Base-by-base conservation (phyloP, 495 filamentous ascomycete genomes). In the Friedmanniomyces simplex region DNA sequence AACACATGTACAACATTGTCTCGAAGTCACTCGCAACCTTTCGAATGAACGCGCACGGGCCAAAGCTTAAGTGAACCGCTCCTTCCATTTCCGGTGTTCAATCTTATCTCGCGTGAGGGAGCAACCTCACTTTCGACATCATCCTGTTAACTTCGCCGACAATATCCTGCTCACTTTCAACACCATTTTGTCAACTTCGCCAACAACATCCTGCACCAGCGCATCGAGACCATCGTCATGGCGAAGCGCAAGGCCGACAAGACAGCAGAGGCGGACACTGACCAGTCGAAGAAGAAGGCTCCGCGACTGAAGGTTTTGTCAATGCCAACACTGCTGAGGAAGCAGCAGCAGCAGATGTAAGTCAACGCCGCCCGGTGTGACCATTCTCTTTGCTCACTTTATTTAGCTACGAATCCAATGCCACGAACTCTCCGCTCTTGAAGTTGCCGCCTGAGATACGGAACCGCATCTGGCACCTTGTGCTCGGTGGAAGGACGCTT, bases 391-490 rank as follows among this genome's bases (percentile, higher is more conserved):
- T 10, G 4, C 12, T 14, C 8, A 25, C 25, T 20, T 3, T 21
- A 14, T 14, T 5, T 2, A 56, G 41, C 54, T 56, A 56, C 25
- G 30, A 47, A 4, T 2, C 16, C 11, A 56, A 56, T 20, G 41
- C 39, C 16, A 4, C n/a, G 5, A 49, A 56, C 41, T 47, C 41
- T 10, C 43, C 54, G n/a, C 54, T 56, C 24, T 24, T 56, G 26
- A 10, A 37, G 2, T 41, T 56, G 12, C 12, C 54, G 6, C 54
- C 54, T 18, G 54, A 56, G 22, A 28, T 56, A 34, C 54, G 54
- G 39, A 56, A 56, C 22, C 54, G 54, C 25, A 56, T 56, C 22
- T 56, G 39, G 41, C 6, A 25, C 54, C 26, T 30, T 25, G 2
- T 56, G 22, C 45, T 56, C 4, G 54, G 42, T 2, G 54, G 54